Evolutionary conservation across 257 asterid species (phyloP).

Genomic region (Catharanthus roseus): DNA sequence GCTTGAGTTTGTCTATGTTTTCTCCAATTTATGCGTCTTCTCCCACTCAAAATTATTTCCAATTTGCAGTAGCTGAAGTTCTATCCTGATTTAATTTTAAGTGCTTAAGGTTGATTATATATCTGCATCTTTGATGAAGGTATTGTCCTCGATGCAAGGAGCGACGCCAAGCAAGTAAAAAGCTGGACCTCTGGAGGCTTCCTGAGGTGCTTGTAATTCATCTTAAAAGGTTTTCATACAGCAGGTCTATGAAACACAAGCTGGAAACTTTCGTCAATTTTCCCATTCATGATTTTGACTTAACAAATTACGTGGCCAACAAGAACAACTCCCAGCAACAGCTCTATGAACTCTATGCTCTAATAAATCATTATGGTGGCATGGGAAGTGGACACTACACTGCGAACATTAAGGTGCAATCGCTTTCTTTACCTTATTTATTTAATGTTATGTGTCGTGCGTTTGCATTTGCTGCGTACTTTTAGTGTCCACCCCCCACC

Average conservation of each 20-base stretch:
- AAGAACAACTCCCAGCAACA: conserved; percentile 77
- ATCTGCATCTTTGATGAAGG: conserved; percentile 41
- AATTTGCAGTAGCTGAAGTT: background rate
- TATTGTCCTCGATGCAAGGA: conserved; percentile 97
- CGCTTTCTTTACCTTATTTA: conserved; percentile 3
- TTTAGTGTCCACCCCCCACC: background rate
- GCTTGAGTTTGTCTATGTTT: conserved; percentile 7
- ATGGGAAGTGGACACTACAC: conserved; percentile 99
- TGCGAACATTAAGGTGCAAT: conserved; percentile 79
- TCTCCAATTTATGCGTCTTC: background rate
- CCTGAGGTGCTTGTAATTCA: conserved; percentile 98
- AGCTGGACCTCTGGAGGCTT: conserved; percentile 98
- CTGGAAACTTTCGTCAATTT: conserved; percentile 94
- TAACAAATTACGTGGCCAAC: conserved; percentile 91
- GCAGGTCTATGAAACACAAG: conserved; percentile 97
- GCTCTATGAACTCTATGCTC: conserved; percentile 90
- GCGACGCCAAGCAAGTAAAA: conserved; percentile 96
- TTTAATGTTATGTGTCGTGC: background rate
- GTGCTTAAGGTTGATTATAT: conserved; percentile 12
- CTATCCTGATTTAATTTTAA: background rate
- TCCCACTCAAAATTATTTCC: background rate
- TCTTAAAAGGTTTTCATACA: conserved; percentile 92
- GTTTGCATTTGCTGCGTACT: too few species aligned
- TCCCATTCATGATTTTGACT: conserved; percentile 86
- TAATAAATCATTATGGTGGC: conserved; percentile 92